phyloP scores from a whole-genome alignment of 768 basidiomycete genomes.

The Amanita brunnescens region DNA sequence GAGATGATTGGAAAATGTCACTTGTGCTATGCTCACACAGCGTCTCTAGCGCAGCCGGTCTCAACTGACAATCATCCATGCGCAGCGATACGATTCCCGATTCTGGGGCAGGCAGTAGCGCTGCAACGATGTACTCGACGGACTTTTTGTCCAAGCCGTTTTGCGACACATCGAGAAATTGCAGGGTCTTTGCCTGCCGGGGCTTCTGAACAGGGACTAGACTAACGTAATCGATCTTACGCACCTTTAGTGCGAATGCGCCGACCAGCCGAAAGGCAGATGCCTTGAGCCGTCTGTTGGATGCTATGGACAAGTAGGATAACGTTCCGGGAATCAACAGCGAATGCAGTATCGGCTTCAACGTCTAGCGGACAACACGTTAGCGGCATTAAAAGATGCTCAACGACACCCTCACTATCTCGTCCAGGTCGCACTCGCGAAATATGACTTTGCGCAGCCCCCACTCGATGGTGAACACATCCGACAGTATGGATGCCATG shows the following conservation, averaged over 20 bases:
- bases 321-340: slow-evolving; percentile 77
- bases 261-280: slow-evolving; percentile 74
- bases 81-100: slow-evolving; percentile 68
- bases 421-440: slow-evolving; percentile 82
- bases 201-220: neutral
- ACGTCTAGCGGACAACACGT: slow-evolving; percentile 32
- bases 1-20: slow-evolving; percentile 1
- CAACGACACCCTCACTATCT: slow-evolving; percentile 42
- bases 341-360: slow-evolving; percentile 88
- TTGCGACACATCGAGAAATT: slow-evolving; percentile 87
- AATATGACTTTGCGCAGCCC: slow-evolving; percentile 80
- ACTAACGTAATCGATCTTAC: slow-evolving; percentile 2
- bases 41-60: slow-evolving; percentile 66
- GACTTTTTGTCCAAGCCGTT: slow-evolving; percentile 79
- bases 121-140: slow-evolving; percentile 71
- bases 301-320: slow-evolving; percentile 77
- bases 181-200: slow-evolving; percentile 58
- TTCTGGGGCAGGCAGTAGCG: slow-evolving; percentile 46
- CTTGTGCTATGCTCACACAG: slow-evolving; percentile 47
- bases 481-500: slow-evolving; percentile 74
- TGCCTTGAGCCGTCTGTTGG: slow-evolving; percentile 73
- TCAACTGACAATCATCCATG: slow-evolving; percentile 78
- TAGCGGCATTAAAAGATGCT: neutral
- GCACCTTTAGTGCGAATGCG: slow-evolving; percentile 68
- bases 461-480: slow-evolving; percentile 91